Conservation (phyloP, 2,329 filamentous ascomycete species). For the Mycosphaerella sp. region DNA sequence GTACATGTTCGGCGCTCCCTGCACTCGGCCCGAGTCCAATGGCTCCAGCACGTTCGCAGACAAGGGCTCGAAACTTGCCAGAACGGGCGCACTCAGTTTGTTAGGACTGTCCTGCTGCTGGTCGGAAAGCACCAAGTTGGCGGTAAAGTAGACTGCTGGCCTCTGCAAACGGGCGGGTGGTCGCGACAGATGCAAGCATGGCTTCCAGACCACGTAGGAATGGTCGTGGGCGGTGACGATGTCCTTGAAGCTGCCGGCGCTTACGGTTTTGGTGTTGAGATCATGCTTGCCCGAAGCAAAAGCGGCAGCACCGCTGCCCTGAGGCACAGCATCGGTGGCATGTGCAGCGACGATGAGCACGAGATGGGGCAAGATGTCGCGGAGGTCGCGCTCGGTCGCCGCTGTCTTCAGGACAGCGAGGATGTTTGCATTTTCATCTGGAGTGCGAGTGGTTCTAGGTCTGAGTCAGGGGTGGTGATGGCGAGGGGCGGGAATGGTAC, state of each 20-base stretch:
- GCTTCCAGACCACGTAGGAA: slow-evolving; percentile 29
- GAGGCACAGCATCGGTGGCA: slow-evolving; percentile 31
- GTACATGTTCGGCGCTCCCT: slow-evolving; percentile 48
- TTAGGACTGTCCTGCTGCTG: slow-evolving; percentile 43
- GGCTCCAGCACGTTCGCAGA: slow-evolving; percentile 72
- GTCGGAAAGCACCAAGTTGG: slow-evolving; percentile 18
- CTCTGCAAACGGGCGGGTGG: slow-evolving; percentile 58
- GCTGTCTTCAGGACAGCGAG: slow-evolving; percentile 25
- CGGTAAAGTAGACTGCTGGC: slow-evolving; percentile 58
- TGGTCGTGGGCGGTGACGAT: slow-evolving; percentile 19
- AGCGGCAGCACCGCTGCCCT: slow-evolving; percentile 25
- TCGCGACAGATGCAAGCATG: slow-evolving; percentile 24
- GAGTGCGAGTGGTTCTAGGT: slow-evolving; percentile 1
- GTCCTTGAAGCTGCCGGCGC: slow-evolving; percentile 13
- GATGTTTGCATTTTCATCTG: slow-evolving; percentile 28
- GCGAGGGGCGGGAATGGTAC: slow-evolving; percentile 13
- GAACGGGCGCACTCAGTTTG: slow-evolving; percentile 55
- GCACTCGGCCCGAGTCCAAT: slow-evolving; percentile 56
- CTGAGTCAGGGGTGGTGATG: slow-evolving; percentile 20
- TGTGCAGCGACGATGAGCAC: slow-evolving; percentile 29
- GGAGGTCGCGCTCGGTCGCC: slow-evolving; percentile 16
- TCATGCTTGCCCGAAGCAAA: slow-evolving; percentile 31
- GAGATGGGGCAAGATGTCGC: slow-evolving; percentile 22
- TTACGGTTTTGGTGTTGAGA: slow-evolving; percentile 18
- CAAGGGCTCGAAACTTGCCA: slow-evolving; percentile 61